Evolutionary conservation across 306 rosid species (phyloP), one percentile per base, ranked within the genome.

Genomic region (Mucuna pruriens): DNA sequence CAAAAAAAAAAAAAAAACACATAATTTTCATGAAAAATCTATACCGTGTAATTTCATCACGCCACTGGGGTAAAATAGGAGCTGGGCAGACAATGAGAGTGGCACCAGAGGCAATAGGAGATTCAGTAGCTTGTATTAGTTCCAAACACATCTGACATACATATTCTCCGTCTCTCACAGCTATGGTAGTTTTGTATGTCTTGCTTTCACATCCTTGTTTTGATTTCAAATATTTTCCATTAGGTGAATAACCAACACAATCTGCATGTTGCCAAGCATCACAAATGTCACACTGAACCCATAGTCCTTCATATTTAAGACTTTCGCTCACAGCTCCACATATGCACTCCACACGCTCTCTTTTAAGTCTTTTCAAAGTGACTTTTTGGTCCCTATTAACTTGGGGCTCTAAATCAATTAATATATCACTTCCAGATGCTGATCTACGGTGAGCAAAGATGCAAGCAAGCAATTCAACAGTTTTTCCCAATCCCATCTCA

Each of bases 201-300:
- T 82, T 92, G 75, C 84, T 86, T 71, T 84, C 89, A 85, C 38
- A 45, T 75, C 80, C 89, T 84, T 86, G 80, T 77, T 75, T 86
- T 34, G 92, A 88, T 87, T 84, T 90, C 72, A 82, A 45, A 65
- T 85, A 13, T 83, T 90, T 88, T 71, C 93, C 93, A 83, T 85
- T 84, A 42, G 92, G 80, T 45, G 98, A 89, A 87, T 93, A 95
- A 74, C 96, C 98, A 82, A 95, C 97, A 84, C 99, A 95, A 62
- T 87, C 92, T 25, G 96, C 99, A 84, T 95, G 98, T 85, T 95
- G 99, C 99, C 99, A 95, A 23, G 99, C 98, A 86, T 91, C 96
- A 85, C 99, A 95, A 42, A 86, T 77, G 87, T 95, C 99, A 55
- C 99, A 95, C 82, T 93, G 99, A 81, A 95, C 99, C 99, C 99